Conservation (phyloP, 2,329 filamentous ascomycete species). For the Penicillium sp. region DNA sequence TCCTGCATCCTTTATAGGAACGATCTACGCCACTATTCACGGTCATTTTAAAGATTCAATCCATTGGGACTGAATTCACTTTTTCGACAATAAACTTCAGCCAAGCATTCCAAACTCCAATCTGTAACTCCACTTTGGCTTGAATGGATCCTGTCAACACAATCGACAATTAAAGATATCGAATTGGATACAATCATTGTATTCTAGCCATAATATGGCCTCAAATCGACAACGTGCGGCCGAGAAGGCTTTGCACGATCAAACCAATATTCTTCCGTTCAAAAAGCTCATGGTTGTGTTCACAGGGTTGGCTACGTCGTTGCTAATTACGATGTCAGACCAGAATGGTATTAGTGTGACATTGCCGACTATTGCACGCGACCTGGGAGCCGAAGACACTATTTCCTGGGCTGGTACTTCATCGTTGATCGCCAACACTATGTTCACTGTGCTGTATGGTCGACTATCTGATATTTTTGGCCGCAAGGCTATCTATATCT, state of each 20-base stretch:
- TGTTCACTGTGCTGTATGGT: slow-evolving; percentile 66
- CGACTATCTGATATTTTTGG: slow-evolving; percentile 63
- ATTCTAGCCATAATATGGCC: slow-evolving; percentile 17
- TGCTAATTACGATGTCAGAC: slow-evolving; percentile 59
- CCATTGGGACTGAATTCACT: background rate
- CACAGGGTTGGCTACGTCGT: slow-evolving; percentile 51
- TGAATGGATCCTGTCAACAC: background rate
- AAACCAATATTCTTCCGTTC: slow-evolving; percentile 58
- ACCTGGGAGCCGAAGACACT: slow-evolving; percentile 45
- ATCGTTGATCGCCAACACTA: slow-evolving; percentile 66
- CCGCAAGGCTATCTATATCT: slow-evolving; percentile 59
- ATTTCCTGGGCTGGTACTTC: slow-evolving; percentile 73
- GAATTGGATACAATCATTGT: background rate
- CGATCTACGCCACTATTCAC: background rate
- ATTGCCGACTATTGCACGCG: slow-evolving; percentile 54
- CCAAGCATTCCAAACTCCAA: slow-evolving; percentile 3
- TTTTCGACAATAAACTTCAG: background rate
- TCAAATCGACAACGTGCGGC: slow-evolving; percentile 36
- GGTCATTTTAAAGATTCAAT: background rate
- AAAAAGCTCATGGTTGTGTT: slow-evolving; percentile 52
- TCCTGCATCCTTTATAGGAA: background rate
- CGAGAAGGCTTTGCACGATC: slow-evolving; percentile 53
- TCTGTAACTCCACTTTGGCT: background rate
- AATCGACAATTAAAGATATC: background rate
- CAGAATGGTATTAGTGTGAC: slow-evolving; percentile 58